phyloP scores from a whole-genome alignment of 305 asterid species.

The Fraxinus albicans region DNA sequence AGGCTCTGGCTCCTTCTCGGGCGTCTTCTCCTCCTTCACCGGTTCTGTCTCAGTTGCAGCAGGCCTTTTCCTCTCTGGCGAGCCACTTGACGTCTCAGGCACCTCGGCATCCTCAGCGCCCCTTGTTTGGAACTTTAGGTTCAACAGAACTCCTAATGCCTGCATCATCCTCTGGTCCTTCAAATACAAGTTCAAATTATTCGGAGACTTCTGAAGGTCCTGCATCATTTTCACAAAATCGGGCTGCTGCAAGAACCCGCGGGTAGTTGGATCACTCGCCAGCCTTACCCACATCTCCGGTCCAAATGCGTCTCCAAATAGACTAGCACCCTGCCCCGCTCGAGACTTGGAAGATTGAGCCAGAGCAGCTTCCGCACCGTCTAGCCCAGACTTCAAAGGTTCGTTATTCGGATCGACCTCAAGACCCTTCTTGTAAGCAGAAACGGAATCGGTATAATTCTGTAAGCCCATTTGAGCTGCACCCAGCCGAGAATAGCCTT shows the following conservation, averaged over 20 bases:
- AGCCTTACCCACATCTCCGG: constrained; percentile 84
- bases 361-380: constrained; percentile 61
- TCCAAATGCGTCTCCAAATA: constrained; percentile 79
- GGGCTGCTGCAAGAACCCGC: constrained; percentile 61
- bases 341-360: constrained; percentile 37
- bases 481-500: constrained; percentile 86
- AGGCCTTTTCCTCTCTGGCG: constrained; percentile 54
- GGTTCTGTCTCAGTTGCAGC: constrained; percentile 44
- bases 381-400: constrained; percentile 68
- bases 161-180: constrained; percentile 84
- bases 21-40: constrained; percentile 46
- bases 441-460: constrained; percentile 47
- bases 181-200: constrained; percentile 58
- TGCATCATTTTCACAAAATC: constrained; percentile 75
- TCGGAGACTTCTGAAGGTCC: constrained; percentile 75
- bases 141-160: constrained; percentile 72
- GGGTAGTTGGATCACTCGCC: constrained; percentile 57
- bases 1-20: constrained; percentile 40
- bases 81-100: constrained; percentile 31
- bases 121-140: constrained; percentile 56
- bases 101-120: constrained; percentile 43
- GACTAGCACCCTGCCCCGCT: constrained; percentile 33
- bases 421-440: constrained; percentile 66
- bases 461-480: constrained; percentile 71
- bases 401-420: constrained; percentile 73